Base-by-base conservation (phyloP, 75 land plant species). In the Adiantum capillusveneris region DNA sequence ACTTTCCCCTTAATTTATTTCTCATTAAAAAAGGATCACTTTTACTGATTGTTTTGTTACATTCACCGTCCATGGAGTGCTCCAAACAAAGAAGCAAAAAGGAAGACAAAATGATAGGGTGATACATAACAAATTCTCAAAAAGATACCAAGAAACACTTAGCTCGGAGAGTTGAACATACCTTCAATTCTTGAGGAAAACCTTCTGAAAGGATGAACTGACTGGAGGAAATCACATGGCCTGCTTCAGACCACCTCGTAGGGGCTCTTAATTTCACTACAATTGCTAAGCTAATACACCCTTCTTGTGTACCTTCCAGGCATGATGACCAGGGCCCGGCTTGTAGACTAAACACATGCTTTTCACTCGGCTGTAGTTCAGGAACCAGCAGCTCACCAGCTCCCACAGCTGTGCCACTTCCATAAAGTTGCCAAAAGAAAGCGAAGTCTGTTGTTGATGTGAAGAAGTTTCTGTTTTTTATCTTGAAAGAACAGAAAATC, bases 231-330 rank as follows among this genome's bases (percentile, higher is more conserved):
- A 95, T 44, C 20, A 82, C 50, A 63, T 90, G 88, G 29, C 92
- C 97, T 49, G 81, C 77, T 52, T 75, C 79, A 54, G 76, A 90
- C 97, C 99, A 95, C 14, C 82, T 70, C 16, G 80, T 84, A 9
- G 88, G 57, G 18, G 60, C 28, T 74, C 62, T 48, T 26, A 87
- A 72, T 36, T 68, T 86, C 22, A 79, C 82, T 41, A 64, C 68
- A 25, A 95, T 82, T 36, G 81, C 82, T 51, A 95, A 57, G 74
- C 75, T 76, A 6, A 63, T 30, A 65, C 87, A 84, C 21, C 27
- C 25, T 29, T 70, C 71, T 36, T 31, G 29, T 22, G 68, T 62
- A 45, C 69, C 56, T 57, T 39, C 44, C 84, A 80, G 82, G 7
- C 56, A 57, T 57, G 58, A 52, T 63, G 63, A 74, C 96, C 99